Conservation (phyloP, 129 eudicot species). For the Silybum marianum region DNA sequence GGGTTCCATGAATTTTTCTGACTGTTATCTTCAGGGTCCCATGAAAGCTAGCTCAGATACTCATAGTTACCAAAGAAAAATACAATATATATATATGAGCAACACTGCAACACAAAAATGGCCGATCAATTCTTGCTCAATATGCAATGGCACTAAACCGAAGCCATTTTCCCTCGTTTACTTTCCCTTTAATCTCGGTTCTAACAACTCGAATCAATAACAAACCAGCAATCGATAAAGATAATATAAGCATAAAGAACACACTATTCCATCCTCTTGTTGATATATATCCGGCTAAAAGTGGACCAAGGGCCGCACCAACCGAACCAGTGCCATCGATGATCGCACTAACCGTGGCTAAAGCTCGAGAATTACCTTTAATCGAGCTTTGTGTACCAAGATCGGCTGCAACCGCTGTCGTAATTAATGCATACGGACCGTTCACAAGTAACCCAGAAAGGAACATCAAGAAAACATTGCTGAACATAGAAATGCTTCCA, state of each 20-base stretch:
- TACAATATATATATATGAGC: background rate
- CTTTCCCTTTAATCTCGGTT: conserved; percentile 62
- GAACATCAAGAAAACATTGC: conserved; percentile 60
- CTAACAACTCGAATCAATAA: conserved; percentile 65
- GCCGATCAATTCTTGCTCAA: conserved; percentile 11
- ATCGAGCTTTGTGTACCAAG: conserved; percentile 76
- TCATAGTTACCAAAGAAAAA: background rate
- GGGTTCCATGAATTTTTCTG: background rate
- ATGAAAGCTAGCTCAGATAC: background rate
- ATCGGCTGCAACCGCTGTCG: conserved; percentile 95
- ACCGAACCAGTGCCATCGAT: conserved; percentile 97
- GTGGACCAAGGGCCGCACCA: conserved; percentile 95
- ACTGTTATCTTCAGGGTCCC: background rate
- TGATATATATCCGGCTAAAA: conserved; percentile 90
- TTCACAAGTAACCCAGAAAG: conserved; percentile 78
- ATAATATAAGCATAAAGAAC: conserved; percentile 76
- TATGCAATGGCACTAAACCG: conserved; percentile 40
- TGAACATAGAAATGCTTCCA: conserved; percentile 77
- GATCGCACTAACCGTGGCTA: conserved; percentile 93
- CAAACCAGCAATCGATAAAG: conserved; percentile 61
- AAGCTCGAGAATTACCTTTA: conserved; percentile 76
- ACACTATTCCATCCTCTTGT: conserved; percentile 90
- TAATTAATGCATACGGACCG: conserved; percentile 85
- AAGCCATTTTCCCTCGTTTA: conserved; percentile 72
- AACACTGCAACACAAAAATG: background rate